These are phyloP conservation scores for Aspergillus tubingensis DNA, from an alignment of 2,329 filamentous ascomycete species.

Conservation along the genomic window DNA sequence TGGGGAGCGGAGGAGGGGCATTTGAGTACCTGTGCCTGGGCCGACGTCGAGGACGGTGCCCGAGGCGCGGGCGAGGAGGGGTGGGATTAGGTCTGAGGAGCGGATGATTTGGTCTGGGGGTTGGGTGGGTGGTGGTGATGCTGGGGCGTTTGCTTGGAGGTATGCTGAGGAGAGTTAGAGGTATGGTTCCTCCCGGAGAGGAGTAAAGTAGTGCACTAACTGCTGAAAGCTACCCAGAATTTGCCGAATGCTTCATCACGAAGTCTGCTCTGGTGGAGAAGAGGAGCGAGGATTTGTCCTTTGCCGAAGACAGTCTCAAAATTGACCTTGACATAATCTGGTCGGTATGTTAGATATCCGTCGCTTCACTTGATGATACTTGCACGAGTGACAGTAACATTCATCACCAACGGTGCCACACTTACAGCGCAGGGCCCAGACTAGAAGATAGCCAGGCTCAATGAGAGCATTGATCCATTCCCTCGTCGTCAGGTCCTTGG, in stretches of 20 bases:
- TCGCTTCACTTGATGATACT: neutral
- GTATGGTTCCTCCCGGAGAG: neutral
- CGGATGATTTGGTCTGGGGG: conserved; percentile 24
- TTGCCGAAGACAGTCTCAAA: conserved; percentile 35
- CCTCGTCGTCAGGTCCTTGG: conserved; percentile 8
- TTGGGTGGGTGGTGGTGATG: neutral
- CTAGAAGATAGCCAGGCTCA: conserved; percentile 26
- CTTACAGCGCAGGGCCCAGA: conserved; percentile 30
- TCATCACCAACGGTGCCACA: neutral
- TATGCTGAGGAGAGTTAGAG: conserved; percentile 12
- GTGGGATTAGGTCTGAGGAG: conserved; percentile 44
- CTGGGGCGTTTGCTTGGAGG: conserved; percentile 13
- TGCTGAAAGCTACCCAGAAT: conserved; percentile 44
- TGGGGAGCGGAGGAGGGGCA: conserved; percentile 47
- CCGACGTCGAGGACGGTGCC: conserved; percentile 53
- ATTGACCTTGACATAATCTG: conserved; percentile 37
- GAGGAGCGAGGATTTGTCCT: conserved; percentile 38
- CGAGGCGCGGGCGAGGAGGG: conserved; percentile 41
- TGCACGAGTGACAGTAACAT: neutral
- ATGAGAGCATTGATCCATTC: conserved; percentile 22
- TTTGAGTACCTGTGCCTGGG: conserved; percentile 56
- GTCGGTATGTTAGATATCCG: conserved; percentile 15
- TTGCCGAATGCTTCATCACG: conserved; percentile 44
- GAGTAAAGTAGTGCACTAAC: conserved; percentile 25
- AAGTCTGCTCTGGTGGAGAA: conserved; percentile 33